These are phyloP conservation scores for Ottelia alismoides DNA, from an alignment of 106 monocot species.

Conservation along the genomic window DNA sequence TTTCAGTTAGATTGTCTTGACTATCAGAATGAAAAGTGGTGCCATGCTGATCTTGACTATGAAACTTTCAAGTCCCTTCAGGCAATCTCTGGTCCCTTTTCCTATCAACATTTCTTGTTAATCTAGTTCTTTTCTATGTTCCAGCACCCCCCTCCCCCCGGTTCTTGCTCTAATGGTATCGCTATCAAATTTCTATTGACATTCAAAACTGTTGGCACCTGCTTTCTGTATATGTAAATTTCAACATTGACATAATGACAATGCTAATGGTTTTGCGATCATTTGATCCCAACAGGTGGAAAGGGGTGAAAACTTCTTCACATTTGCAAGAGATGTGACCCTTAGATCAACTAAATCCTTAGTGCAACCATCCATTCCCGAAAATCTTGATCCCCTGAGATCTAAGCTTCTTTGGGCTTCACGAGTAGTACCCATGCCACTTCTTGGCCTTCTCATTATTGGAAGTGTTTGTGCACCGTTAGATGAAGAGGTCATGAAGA, in stretches of 20 bases:
- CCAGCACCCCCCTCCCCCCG: too few species aligned
- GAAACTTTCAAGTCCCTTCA: constrained; percentile 83
- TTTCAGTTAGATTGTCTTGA: constrained; percentile 89
- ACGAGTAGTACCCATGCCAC: constrained; percentile 90
- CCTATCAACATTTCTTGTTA: too few species aligned
- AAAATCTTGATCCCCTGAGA: constrained; percentile 68
- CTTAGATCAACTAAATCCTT: constrained; percentile 70
- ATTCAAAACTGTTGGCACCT: too few species aligned
- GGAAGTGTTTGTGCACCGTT: constrained; percentile 53
- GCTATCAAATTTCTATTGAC: too few species aligned
- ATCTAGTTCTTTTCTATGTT: too few species aligned
- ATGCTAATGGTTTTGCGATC: too few species aligned
- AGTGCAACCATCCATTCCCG: constrained; percentile 43
- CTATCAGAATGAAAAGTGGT: constrained; percentile 66
- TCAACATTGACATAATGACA: too few species aligned
- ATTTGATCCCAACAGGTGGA: constrained; percentile 60
- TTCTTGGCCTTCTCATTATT: constrained; percentile 71
- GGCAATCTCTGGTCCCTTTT: constrained; percentile 24
- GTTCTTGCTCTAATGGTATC: too few species aligned
- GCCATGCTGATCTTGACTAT: constrained; percentile 84
- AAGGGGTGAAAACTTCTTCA: constrained; percentile 84
- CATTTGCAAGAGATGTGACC: constrained; percentile 75
- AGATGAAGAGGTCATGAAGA: constrained; percentile 22
- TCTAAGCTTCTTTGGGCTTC: constrained; percentile 76
- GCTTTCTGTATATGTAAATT: too few species aligned